A percentile compares a stretch with the other conserved stretches of the same genome.
These are phyloP conservation scores for Coniosporium tulheliwenetii DNA, from an alignment of 2,329 filamentous ascomycete species.

Conservation along the genomic window DNA sequence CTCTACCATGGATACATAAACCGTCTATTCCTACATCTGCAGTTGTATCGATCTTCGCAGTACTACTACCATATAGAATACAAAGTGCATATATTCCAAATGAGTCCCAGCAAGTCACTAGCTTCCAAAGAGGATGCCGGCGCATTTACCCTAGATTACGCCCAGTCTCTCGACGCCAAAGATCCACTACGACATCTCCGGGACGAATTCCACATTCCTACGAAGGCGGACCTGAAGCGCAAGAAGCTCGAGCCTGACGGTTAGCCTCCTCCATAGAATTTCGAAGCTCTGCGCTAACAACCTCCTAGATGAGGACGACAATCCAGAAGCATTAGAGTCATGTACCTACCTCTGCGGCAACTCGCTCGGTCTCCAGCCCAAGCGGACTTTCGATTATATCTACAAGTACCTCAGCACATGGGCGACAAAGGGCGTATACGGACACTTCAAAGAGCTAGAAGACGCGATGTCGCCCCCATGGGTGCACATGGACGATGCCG, in stretches of 20 bases:
- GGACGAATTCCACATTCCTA: slow-evolving; percentile 62
- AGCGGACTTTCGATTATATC: slow-evolving; percentile 47
- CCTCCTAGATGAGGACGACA: slow-evolving; percentile 3
- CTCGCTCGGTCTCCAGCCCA: slow-evolving; percentile 73
- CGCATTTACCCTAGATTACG: slow-evolving; percentile 4
- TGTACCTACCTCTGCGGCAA: slow-evolving; percentile 80
- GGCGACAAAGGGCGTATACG: slow-evolving; percentile 70
- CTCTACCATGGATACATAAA: no score
- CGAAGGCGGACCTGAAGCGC: slow-evolving; percentile 53
- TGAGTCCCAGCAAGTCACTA: no score
- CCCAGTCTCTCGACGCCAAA: slow-evolving; percentile 15
- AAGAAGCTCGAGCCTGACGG: slow-evolving; percentile 31
- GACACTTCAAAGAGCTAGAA: slow-evolving; percentile 58
- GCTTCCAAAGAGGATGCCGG: no score
- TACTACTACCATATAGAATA: no score
- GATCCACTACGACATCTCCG: slow-evolving; percentile 30
- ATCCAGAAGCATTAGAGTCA: slow-evolving; percentile 16
- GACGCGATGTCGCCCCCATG: slow-evolving; percentile 56
- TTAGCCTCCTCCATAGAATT: slow-evolving; percentile 6
- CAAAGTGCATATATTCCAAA: no score
- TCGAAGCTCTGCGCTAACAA: not conserved
- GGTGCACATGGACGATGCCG: slow-evolving; percentile 64
- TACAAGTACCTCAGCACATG: slow-evolving; percentile 65
- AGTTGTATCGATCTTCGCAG: no score
- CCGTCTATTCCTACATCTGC: no score